Base-by-base conservation (phyloP, 139 green algal species). In the Chlamydomonas sp. region DNA sequence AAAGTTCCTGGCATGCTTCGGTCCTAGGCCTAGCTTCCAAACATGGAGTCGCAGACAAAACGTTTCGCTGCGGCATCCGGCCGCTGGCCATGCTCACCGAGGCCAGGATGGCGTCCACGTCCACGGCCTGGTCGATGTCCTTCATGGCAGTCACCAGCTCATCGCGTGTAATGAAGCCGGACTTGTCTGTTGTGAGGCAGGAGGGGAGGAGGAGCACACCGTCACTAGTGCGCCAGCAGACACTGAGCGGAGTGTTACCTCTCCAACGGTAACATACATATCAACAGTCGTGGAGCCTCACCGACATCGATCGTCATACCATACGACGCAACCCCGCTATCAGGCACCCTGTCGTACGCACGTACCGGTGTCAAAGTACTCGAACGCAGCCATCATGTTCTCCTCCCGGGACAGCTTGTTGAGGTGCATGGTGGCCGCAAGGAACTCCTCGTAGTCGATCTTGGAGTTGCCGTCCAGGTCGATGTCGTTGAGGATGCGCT, bases 371-470 rank as follows among this genome's bases (percentile, higher is more conserved):
- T 98, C 96, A 94, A 98, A 98, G 84, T 96, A 86, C 77, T 90
- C 69, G 89, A 98, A 98, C 1, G 96, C 96, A 8, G 85, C 88
- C 57, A 93, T 87, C 91, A 98, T 93, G 92, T 95, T 93, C 57
- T 98, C 96, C 76, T 97, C 95, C 63, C 92, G 94, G 81, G 96
- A 90, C 73, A 99, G 85, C 88, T 98, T 95, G 85, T 92, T 94
- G 78, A 95, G 84, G 90, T 97, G 94, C 77, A 99, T 90, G 31
- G 97, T 99, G 90, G 96, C 94, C 1, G 96, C 96, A 67, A 98
- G 64, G 88, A 98, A 98, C 89, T 98, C 95, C 68, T 98, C 93
- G 88, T 99, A 95, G 86, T 93, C 90, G 64, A 95, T 90, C 59
- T 79, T 84, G 59, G 74, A 80, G 87, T 93, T 92, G 77, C 92